Conservation (phyloP, 2,329 filamentous ascomycete species). For the Chaetothyriales sp. region DNA sequence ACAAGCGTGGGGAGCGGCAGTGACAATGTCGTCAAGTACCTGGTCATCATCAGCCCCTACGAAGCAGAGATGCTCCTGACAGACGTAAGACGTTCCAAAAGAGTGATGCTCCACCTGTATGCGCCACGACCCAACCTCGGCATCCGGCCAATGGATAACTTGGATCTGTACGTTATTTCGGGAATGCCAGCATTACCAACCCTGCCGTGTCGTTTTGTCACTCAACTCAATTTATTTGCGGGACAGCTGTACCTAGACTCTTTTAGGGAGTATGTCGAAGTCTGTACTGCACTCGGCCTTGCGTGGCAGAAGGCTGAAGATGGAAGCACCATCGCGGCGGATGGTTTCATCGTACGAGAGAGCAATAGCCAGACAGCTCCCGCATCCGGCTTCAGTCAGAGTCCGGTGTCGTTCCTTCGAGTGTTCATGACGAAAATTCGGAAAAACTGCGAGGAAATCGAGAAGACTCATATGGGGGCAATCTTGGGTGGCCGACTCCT, state of each 20-base stretch:
- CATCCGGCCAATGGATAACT: conserved; percentile 30
- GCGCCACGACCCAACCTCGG: conserved; percentile 31
- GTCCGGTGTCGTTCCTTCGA: conserved; percentile 31
- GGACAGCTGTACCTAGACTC: conserved; percentile 51
- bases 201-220: conserved; percentile 22
- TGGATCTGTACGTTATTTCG: conserved; percentile 34
- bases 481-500: conserved; percentile 23
- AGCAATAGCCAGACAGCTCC: neutral
- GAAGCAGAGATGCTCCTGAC: conserved; percentile 44
- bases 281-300: conserved; percentile 2
- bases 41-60: conserved; percentile 47
- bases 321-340: conserved; percentile 16
- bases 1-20: conserved; percentile 13
- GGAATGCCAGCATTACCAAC: conserved; percentile 3
- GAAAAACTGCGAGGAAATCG: conserved; percentile 26
- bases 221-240: conserved; percentile 51
- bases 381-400: conserved; percentile 24
- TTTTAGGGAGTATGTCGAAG: conserved; percentile 39
- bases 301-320: conserved; percentile 1
- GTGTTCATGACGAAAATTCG: conserved; percentile 22
- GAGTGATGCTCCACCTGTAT: conserved; percentile 39
- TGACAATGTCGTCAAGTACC: conserved; percentile 11
- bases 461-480: conserved; percentile 34
- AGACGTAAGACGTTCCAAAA: conserved; percentile 23
- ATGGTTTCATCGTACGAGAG: conserved; percentile 15